A percentile compares a stretch with the other conserved stretches of the same genome.
These are phyloP conservation scores for Lactarius tabidus DNA, from an alignment of 768 basidiomycete species.

Conservation along the genomic window DNA sequence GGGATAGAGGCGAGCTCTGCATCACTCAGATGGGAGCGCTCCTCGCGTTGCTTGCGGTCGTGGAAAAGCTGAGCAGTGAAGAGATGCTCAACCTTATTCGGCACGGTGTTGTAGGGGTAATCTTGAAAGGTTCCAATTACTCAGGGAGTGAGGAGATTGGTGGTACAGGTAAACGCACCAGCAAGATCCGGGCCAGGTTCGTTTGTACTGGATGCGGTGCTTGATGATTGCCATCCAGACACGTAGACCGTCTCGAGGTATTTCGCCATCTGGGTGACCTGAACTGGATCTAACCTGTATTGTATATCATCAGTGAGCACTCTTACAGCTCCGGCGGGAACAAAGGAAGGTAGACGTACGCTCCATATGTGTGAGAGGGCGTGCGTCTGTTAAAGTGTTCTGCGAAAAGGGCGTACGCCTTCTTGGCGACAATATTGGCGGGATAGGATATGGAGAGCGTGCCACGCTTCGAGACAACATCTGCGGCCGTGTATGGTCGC, in stretches of 20 bases:
- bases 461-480: constrained; percentile 93
- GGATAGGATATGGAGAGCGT: constrained; percentile 83
- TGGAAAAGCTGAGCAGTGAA: constrained; percentile 99
- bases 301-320: neutral
- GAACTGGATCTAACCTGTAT: constrained; percentile 91
- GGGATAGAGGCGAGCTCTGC: constrained; percentile 68
- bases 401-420: constrained; percentile 71
- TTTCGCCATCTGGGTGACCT: constrained; percentile 98
- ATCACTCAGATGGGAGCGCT: constrained; percentile 64
- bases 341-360: constrained; percentile 84
- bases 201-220: constrained; percentile 88
- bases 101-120: constrained; percentile 98
- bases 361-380: constrained; percentile 95
- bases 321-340: neutral
- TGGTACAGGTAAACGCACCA: constrained; percentile 44
- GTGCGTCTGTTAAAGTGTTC: constrained; percentile 74
- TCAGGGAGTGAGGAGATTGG: neutral
- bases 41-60: constrained; percentile 92
- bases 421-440: constrained; percentile 80
- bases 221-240: constrained; percentile 93
- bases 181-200: constrained; percentile 99
- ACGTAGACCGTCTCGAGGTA: constrained; percentile 99
- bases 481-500: constrained; percentile 88
- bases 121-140: constrained; percentile 42
- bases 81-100: constrained; percentile 97